Conservation (phyloP, 2,329 filamentous ascomycete genomes). For the Monosporascus sp. region DNA sequence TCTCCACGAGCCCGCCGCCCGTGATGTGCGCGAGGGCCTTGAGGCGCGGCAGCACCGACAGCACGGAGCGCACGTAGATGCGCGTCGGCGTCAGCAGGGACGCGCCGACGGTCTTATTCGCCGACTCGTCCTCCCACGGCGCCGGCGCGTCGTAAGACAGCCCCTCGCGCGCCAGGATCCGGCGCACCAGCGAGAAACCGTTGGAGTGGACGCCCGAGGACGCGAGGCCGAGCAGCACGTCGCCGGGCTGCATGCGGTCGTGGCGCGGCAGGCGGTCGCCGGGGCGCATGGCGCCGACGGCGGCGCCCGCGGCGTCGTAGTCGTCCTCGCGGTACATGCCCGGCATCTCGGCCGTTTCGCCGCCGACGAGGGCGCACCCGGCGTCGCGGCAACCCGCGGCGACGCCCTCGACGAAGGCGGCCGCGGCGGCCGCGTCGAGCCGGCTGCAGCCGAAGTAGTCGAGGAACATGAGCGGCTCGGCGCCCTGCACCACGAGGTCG, state of each 20-base stretch:
- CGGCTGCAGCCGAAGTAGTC: constrained; percentile 96
- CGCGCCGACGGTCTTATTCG: constrained; percentile 58
- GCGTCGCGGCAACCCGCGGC: constrained; percentile 80
- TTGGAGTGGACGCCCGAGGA: constrained; percentile 93
- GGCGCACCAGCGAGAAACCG: constrained; percentile 92
- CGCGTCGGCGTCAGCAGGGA: constrained; percentile 82
- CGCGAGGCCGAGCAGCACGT: constrained; percentile 78
- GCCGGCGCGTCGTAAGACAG: constrained; percentile 66
- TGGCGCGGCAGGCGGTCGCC: constrained; percentile 70
- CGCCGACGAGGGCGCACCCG: constrained; percentile 87
- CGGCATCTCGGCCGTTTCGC: constrained; percentile 98
- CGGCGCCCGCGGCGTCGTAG: constrained; percentile 89
- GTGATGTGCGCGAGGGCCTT: constrained; percentile 98
- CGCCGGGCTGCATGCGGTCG: constrained; percentile 71
- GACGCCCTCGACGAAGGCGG: constrained; percentile 86
- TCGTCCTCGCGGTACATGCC: constrained; percentile 85
- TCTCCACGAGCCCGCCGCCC: constrained; percentile 86
- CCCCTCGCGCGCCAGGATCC: constrained; percentile 70
- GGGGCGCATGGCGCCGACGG: constrained; percentile 73
- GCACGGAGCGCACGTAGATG: constrained; percentile 84
- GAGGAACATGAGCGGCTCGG: constrained; percentile 91
- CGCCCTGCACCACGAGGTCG: constrained; percentile 92
- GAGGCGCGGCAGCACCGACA: constrained; percentile 61
- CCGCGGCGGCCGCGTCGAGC: constrained; percentile 71
- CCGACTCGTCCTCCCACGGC: constrained; percentile 62